Conservation (phyloP, 108 stramenopile genomes). For the Nitzschia palea region DNA sequence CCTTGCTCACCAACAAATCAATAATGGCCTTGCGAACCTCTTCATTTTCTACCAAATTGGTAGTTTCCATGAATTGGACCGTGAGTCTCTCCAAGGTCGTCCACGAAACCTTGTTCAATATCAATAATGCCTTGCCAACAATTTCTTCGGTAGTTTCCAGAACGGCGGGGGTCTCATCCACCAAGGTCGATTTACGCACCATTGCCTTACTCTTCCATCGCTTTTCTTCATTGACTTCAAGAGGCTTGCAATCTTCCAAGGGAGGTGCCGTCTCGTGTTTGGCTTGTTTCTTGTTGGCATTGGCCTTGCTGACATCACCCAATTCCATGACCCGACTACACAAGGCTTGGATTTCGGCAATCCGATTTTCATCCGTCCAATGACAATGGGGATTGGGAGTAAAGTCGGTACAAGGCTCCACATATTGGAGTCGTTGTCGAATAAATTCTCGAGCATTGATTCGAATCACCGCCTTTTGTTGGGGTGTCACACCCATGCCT, state of each 20-base stretch:
- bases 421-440: constrained; percentile 46
- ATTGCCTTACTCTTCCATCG: constrained; percentile 63
- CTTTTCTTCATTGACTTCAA: constrained; percentile 82
- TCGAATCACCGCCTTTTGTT: constrained; percentile 64
- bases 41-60: constrained; percentile 34
- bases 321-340: constrained; percentile 44
- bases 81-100: constrained; percentile 87
- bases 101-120: constrained; percentile 91
- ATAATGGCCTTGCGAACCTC: constrained; percentile 63
- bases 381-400: constrained; percentile 32
- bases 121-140: constrained; percentile 63
- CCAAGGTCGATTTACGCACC: constrained; percentile 3
- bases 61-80: constrained; percentile 56
- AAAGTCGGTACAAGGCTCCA: constrained; percentile 41
- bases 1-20: constrained; percentile 81
- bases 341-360: constrained; percentile 21
- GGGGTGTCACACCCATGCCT: constrained; percentile 54
- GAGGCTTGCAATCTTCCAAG: constrained; percentile 71
- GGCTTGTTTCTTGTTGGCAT: constrained; percentile 44
- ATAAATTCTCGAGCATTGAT: constrained; percentile 51
- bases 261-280: constrained; percentile 71
- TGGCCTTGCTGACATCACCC: constrained; percentile 44
- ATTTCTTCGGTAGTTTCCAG: constrained; percentile 52
- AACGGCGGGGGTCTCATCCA: constrained; percentile 15
- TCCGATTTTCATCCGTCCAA: constrained; percentile 46